Conservation (phyloP, 345 rosid genomes). For the Eucalyptus erythrocorys region DNA sequence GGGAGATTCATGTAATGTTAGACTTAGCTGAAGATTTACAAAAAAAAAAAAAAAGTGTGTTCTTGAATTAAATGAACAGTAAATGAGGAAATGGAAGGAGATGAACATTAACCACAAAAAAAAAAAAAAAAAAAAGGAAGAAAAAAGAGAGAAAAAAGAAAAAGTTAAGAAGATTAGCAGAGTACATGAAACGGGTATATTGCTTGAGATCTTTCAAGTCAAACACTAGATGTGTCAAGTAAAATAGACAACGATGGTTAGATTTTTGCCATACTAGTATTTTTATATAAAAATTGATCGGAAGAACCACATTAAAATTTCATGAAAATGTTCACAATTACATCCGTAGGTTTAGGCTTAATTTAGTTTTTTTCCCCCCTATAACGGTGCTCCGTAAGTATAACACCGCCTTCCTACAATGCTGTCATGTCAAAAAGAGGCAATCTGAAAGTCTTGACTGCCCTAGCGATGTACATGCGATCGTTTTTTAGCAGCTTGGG, state of each 20-base stretch:
- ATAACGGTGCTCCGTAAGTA: fast-evolving
- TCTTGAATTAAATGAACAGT: background rate
- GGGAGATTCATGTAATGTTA: background rate
- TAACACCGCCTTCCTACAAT: too few relatives aligned
- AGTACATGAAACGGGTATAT: background rate
- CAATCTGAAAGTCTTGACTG: background rate
- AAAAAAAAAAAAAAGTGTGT: background rate
- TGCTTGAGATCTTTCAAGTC: background rate
- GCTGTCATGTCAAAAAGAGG: background rate
- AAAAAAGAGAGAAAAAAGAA: background rate
- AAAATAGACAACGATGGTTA: fast-evolving
- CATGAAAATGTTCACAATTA: background rate
- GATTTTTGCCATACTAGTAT: too few relatives aligned
- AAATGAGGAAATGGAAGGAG: background rate
- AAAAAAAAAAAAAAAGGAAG: too few relatives aligned
- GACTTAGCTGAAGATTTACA: background rate
- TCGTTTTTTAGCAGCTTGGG: background rate
- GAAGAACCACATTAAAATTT: too few relatives aligned
- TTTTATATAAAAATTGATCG: too few relatives aligned
- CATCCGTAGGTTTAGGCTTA: background rate
- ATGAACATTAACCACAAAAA: background rate
- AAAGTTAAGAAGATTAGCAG: background rate
- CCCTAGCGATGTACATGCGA: background rate
- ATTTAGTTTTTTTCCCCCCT: background rate
- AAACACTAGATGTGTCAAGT: background rate